Conservation (phyloP, 345 rosid species). For the Pugionium cornutum region DNA sequence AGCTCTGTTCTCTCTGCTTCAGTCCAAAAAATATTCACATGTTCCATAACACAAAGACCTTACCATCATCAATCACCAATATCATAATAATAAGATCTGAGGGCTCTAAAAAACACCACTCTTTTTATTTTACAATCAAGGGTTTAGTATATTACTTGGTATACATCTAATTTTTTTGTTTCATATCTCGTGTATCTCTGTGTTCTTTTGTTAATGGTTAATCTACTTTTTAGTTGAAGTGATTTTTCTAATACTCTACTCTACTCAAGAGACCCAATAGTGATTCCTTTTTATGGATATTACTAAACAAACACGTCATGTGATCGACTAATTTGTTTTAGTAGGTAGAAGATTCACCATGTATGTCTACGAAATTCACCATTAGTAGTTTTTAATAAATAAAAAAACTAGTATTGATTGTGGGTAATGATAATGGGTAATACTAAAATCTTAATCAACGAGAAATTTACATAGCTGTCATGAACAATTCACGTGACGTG, state of each 20-base stretch:
- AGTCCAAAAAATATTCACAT: conserved; percentile 29
- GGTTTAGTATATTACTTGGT: conserved; percentile 35
- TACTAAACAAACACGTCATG: neutral
- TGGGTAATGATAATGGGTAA: too few relatives aligned
- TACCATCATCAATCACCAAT: conserved; percentile 25
- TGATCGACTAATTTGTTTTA: neutral
- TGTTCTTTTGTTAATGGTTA: conserved; percentile 24
- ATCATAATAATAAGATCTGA: conserved; percentile 22
- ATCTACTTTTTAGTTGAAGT: conserved; percentile 10
- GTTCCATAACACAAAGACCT: conserved; percentile 26
- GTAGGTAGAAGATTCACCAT: neutral
- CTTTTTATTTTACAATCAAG: conserved; percentile 19
- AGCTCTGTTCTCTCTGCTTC: conserved; percentile 55
- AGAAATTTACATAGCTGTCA: conserved; percentile 31
- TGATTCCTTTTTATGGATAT: neutral
- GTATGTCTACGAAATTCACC: too few relatives aligned
- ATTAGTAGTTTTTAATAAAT: too few relatives aligned
- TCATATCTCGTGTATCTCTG: conserved; percentile 8
- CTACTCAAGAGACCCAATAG: neutral
- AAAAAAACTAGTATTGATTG: too few relatives aligned
- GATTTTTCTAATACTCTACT: neutral
- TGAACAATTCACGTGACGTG: conserved; percentile 40
- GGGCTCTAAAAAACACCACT: neutral
- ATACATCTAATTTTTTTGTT: conserved; percentile 28
- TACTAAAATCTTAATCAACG: too few relatives aligned